A percentile compares a stretch with the other conserved stretches of the same genome.
Conservation (phyloP, 768 basidiomycete genomes). For the Gymnopilus junonius region DNA sequence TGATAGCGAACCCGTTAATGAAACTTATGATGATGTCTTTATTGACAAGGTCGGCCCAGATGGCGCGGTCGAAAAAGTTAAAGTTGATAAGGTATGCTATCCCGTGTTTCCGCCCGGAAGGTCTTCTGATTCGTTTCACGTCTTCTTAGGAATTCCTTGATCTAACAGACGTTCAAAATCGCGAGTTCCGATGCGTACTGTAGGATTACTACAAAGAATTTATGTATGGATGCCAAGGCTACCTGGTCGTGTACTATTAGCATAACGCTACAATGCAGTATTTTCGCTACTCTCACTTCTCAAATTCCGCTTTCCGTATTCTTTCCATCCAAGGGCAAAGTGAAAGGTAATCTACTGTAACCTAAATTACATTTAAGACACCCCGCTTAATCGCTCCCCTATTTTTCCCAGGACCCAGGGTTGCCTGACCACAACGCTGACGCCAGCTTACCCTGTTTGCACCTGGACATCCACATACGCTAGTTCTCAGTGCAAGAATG, state of each 20-base stretch:
- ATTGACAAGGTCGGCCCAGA: constrained; percentile 55
- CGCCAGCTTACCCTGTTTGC: neutral
- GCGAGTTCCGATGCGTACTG: constrained; percentile 74
- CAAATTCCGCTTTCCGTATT: neutral
- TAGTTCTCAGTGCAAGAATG: constrained; percentile 9
- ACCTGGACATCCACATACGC: neutral
- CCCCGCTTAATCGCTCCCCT: neutral
- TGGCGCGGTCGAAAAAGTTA: constrained; percentile 56
- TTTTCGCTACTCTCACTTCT: neutral
- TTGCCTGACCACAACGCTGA: neutral
- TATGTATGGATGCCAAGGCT: neutral
- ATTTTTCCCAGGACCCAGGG: constrained; percentile 1
- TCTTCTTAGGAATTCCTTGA: constrained; percentile 69
- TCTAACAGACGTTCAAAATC: constrained; percentile 73
- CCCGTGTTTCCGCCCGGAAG: neutral
- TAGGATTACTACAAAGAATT: constrained; percentile 26
- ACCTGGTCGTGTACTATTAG: neutral
- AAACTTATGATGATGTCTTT: constrained; percentile 64
- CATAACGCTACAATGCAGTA: neutral
- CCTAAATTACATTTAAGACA: neutral
- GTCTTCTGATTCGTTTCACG: neutral
- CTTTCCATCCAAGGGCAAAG: neutral
- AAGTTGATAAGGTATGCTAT: constrained; percentile 68
- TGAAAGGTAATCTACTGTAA: neutral
- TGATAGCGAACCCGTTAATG: constrained; percentile 56